Percentiles rank a stretch among this genome's conserved stretches.
phyloP scores from a whole-genome alignment of 148 eudicot genomes.

The Rhododendron mucronatum region DNA sequence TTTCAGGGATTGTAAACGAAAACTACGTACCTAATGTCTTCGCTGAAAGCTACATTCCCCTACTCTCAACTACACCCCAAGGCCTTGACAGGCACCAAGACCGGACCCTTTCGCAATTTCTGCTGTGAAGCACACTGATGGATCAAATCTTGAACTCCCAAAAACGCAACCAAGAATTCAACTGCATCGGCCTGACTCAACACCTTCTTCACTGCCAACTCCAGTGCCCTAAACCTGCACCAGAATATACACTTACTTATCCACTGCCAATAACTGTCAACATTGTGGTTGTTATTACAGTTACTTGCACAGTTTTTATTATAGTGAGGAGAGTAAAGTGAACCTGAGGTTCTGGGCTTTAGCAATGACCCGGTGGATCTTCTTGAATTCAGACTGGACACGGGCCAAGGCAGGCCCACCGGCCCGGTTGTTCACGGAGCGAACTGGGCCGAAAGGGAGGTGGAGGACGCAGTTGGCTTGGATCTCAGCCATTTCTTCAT shows the following conservation, averaged over 20 bases:
- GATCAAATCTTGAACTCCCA: slow-evolving; percentile 71
- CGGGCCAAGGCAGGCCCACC: slow-evolving; percentile 20
- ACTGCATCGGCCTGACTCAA: slow-evolving; percentile 68
- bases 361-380: slow-evolving; percentile 61
- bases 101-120: slow-evolving; percentile 51
- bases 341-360: slow-evolving; percentile 90
- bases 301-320: neutral
- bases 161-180: slow-evolving; percentile 71
- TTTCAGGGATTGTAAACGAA: neutral
- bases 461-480: slow-evolving; percentile 75
- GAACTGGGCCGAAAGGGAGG: slow-evolving; percentile 59
- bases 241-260: slow-evolving; percentile 5
- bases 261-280: neutral
- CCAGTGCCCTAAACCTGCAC: slow-evolving; percentile 62
- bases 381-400: slow-evolving; percentile 62
- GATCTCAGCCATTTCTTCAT: slow-evolving; percentile 90
- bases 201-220: slow-evolving; percentile 73
- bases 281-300: neutral
- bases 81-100: slow-evolving; percentile 44
- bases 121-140: slow-evolving; percentile 51
- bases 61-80: slow-evolving; percentile 22
- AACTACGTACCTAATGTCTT: neutral
- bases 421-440: slow-evolving; percentile 12
- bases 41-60: neutral
- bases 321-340: neutral